These are phyloP conservation scores for Diplocarpon mali DNA, from an alignment of 2,329 filamentous ascomycete genomes.

Conservation along the genomic window DNA sequence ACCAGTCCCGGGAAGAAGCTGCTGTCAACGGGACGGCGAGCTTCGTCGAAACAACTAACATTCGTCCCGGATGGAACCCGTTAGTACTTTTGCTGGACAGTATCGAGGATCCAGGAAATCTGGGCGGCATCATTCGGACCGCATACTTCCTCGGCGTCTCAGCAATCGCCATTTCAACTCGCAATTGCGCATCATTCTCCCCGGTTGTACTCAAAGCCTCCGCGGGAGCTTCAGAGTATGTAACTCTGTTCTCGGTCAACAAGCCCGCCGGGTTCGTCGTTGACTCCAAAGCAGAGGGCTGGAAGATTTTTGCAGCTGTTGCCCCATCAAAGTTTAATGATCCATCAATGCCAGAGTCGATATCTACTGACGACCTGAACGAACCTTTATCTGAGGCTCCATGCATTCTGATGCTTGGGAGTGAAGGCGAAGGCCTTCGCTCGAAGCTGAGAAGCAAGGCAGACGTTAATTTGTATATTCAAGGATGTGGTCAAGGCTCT, in stretches of 20 bases:
- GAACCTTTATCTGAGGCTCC: slow-evolving; percentile 50
- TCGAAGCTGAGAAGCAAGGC: slow-evolving; percentile 52
- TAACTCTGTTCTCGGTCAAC: slow-evolving; percentile 60
- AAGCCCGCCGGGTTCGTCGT: slow-evolving; percentile 60
- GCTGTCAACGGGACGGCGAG: slow-evolving; percentile 56
- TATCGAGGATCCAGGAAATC: slow-evolving; percentile 77
- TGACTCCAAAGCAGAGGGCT: slow-evolving; percentile 58
- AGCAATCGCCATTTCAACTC: slow-evolving; percentile 65
- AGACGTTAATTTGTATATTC: slow-evolving; percentile 57
- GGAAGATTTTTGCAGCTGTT: slow-evolving; percentile 73
- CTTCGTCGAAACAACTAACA: slow-evolving; percentile 32
- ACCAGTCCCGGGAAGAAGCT: slow-evolving; percentile 65
- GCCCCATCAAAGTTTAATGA: slow-evolving; percentile 35
- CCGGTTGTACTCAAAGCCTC: slow-evolving; percentile 78
- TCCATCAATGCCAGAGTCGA: slow-evolving; percentile 4
- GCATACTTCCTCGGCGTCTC: slow-evolving; percentile 86
- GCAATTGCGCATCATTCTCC: slow-evolving; percentile 63
- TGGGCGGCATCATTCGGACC: slow-evolving; percentile 80
- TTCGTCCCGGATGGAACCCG: slow-evolving; percentile 42
- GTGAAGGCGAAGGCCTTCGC: slow-evolving; percentile 67
- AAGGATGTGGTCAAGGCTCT: slow-evolving; percentile 33
- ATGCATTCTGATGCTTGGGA: slow-evolving; percentile 71
- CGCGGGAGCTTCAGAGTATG: slow-evolving; percentile 72
- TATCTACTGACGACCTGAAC: slow-evolving; percentile 41
- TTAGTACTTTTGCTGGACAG: slow-evolving; percentile 65